Evolutionary conservation across 179 eudicot species (phyloP).

Genomic region (Gypsophila paniculata): DNA sequence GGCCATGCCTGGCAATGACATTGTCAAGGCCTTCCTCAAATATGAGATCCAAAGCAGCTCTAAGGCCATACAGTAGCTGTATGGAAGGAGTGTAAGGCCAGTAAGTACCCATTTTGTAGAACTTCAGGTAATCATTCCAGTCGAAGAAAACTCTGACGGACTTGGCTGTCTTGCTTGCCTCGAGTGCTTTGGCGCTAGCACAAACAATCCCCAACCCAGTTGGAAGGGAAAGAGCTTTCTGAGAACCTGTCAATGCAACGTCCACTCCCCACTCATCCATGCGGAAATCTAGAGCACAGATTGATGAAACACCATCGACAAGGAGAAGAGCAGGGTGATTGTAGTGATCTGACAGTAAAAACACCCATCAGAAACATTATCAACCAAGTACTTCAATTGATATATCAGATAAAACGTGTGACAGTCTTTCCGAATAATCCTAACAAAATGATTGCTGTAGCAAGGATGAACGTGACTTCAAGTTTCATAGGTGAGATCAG

Average conservation of each 20-base stretch:
- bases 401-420: slow-evolving; percentile 2
- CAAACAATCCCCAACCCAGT: slow-evolving; percentile 92
- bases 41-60: slow-evolving; percentile 82
- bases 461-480: slow-evolving; percentile 1
- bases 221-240: slow-evolving; percentile 95
- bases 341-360: slow-evolving; percentile 65
- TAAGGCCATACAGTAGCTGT: slow-evolving; percentile 87
- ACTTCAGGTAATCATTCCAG: slow-evolving; percentile 95
- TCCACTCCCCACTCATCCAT: slow-evolving; percentile 99
- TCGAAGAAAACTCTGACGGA: slow-evolving; percentile 92
- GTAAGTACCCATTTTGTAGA: slow-evolving; percentile 78
- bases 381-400: neutral
- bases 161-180: slow-evolving; percentile 81
- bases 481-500: neutral
- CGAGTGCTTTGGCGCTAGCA: slow-evolving; percentile 89
- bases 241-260: slow-evolving; percentile 98
- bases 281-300: slow-evolving; percentile 93
- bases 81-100: slow-evolving; percentile 99
- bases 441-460: neutral
- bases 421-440: neutral
- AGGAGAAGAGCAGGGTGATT: slow-evolving; percentile 90
- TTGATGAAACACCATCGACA: slow-evolving; percentile 96
- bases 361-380: slow-evolving; percentile 9
- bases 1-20: slow-evolving; percentile 82
- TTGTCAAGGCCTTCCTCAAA: slow-evolving; percentile 98